Evolutionary conservation across 78 protist genomes (phyloP), one percentile per base, ranked within the genome.

Genomic region (Dictyostelium capitatum): DNA sequence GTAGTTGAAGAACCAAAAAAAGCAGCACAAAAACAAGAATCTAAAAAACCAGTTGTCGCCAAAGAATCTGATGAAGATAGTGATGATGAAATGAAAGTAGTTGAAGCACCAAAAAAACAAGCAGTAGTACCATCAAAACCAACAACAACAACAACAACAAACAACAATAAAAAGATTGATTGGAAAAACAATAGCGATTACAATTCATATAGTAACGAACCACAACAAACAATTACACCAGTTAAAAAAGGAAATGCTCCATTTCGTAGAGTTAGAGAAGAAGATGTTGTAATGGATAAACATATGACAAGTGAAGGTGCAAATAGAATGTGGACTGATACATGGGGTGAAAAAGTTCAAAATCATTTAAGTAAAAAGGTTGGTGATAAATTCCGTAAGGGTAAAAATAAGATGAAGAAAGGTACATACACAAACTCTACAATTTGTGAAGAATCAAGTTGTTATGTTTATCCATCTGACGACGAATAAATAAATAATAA

Each of bases 241-340:
- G 57, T 7, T 62, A 47, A 83, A 54, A 47, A 54, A 83, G 73
- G 48, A 53, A 83, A 83, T 54, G 56, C 80, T 72, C 91, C 91
- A 83, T 83, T 72, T 46, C 75, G 91, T 69, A 83, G 91, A 83
- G 91, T 83, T 28, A 72, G 15, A 54, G 91, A n/a, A 46, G 91
- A 82, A 25, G 72, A 83, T 37, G 91, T 83, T 12, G 75, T 56
- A 15, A 41, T 83, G 6, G 91, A 72, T 53, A 46, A 56, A 32
- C 89, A 82, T 51, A 72, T 54, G 70, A 72, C 41, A 46, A 43
- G 48, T 25, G 75, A 67, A 12, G 75, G 75, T 32, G 80, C 91
- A 0, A 64, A 69, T 25, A 28, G 74, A 7, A 46, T 28, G 12
- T 69, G 37, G 32, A 72, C 82, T 14, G 91, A 83, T 83, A 6